phyloP scores from a whole-genome alignment of 192 early-diverging fungal genomes.

The Dispira simplex region DNA sequence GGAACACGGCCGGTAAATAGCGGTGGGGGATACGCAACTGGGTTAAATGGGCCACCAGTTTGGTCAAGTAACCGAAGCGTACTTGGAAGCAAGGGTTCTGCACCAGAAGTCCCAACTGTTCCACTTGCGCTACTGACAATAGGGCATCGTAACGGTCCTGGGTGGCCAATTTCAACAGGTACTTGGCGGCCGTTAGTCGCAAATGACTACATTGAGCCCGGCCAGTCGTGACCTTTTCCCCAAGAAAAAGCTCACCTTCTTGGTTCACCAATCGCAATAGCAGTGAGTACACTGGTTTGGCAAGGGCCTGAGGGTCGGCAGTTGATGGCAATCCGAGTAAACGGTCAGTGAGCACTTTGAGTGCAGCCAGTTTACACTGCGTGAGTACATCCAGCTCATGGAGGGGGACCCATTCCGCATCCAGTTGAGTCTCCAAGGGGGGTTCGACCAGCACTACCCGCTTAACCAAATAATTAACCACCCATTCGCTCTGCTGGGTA shows the following conservation, averaged over 20 bases:
- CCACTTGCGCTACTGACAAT: constrained; percentile 35
- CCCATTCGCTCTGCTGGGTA: constrained; percentile 28
- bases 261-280: constrained; percentile 40
- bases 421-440: constrained; percentile 8
- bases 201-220: constrained; percentile 40
- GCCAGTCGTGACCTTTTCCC: constrained; percentile 22
- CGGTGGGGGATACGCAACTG: constrained; percentile 42
- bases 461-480: constrained; percentile 43
- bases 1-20: constrained; percentile 50
- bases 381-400: constrained; percentile 30
- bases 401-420: constrained; percentile 50
- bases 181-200: constrained; percentile 44
- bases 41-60: constrained; percentile 55
- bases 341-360: constrained; percentile 50
- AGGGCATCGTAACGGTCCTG: constrained; percentile 28
- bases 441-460: constrained; percentile 30
- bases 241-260: constrained; percentile 46
- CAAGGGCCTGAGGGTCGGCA: constrained; percentile 21
- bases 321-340: constrained; percentile 28
- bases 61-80: constrained; percentile 48
- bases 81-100: constrained; percentile 74
- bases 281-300: constrained; percentile 38
- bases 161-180: constrained; percentile 44
- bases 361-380: constrained; percentile 15
- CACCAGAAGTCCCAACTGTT: constrained; percentile 38